Evolutionary conservation across 257 asterid species (phyloP), one percentile per base, ranked within the genome.

Genomic region (Solanum gandarillasii): DNA sequence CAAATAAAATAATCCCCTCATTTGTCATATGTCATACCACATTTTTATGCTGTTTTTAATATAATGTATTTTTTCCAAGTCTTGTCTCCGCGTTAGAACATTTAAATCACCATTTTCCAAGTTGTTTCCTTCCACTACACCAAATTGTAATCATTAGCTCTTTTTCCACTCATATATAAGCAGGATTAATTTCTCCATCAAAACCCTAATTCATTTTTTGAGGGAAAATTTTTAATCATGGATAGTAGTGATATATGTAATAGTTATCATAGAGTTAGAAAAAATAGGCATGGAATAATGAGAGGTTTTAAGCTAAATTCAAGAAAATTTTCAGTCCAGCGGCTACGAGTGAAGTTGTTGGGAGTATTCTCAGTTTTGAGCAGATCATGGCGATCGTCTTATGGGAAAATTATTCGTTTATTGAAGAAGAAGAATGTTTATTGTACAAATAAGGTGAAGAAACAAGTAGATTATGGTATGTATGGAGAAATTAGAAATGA

Each of bases 301-400:
- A 83, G 88, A 88, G 94, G 95, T 9, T 90, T 91, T 84, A 88
- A 91, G 87, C 21, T 93, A 81, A 91, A 92, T 35, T 60, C 87
- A 27, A 87, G 91, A 52, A 90, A 90, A 48, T 90, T 92, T 84
- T 89, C 92, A 1, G 90, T 93, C 14, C 91, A 88, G 21, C 65
- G 90, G 38, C 71, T 93, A 8, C 90, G 92, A 0, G 55, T 91
- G 2, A 93, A 91, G 88, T 89, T 93, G 6, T 84, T 92, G 86
- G 68, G 68, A 60, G 68, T 60, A 21, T 21, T 60, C 3, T 67
- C 35, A 39, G 34, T 89, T 23, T 35, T 92, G 27, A 89, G 58
- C 10, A 84, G 88, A 35, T 27, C 74, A 12, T 67, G 73, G 73
- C 73, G 20, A 25, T 90, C 90, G 5, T 90, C 86, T 29, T 55